Conservation (phyloP, 306 rosid genomes). For the Vicia faba region DNA sequence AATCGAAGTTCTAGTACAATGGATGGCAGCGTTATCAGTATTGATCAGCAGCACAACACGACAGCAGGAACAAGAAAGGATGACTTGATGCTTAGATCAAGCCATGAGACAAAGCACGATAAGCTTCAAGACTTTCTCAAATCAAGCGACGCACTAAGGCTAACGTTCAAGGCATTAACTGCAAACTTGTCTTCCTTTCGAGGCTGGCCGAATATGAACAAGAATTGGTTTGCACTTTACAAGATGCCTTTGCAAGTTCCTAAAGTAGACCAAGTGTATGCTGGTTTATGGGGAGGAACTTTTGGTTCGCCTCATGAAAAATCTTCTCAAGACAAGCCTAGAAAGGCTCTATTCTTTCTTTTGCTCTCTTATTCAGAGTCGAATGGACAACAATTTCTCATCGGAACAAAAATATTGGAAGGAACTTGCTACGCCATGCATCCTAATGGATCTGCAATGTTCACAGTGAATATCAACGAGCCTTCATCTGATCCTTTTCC, state of each 20-base stretch:
- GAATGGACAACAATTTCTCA: slow-evolving; percentile 64
- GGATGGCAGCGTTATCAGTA: slow-evolving; percentile 18
- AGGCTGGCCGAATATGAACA: slow-evolving; percentile 98
- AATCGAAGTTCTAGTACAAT: slow-evolving; percentile 47
- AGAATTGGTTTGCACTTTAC: slow-evolving; percentile 84
- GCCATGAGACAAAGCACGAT: slow-evolving; percentile 59
- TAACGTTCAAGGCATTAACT: slow-evolving; percentile 62
- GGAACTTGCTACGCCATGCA: slow-evolving; percentile 92
- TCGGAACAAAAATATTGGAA: slow-evolving; percentile 93
- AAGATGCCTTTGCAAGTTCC: slow-evolving; percentile 78
- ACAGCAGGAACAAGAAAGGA: neutral
- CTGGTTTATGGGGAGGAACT: slow-evolving; percentile 98
- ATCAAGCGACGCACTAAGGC: slow-evolving; percentile 59
- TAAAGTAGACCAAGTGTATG: slow-evolving; percentile 62
- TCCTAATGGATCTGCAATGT: slow-evolving; percentile 98
- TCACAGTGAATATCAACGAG: slow-evolving; percentile 67
- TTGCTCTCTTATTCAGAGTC: slow-evolving; percentile 83
- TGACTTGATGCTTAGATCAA: slow-evolving; percentile 50
- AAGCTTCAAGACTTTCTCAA: slow-evolving; percentile 71
- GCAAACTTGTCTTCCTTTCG: slow-evolving; percentile 73
- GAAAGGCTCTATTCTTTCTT: slow-evolving; percentile 87
- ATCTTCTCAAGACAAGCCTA: slow-evolving; percentile 78
- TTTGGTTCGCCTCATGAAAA: slow-evolving; percentile 97
- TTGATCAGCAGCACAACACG: neutral
- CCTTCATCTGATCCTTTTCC: slow-evolving; percentile 79